Conservation (phyloP, 2,329 filamentous ascomycete genomes). For the Nothopassalora personata region DNA sequence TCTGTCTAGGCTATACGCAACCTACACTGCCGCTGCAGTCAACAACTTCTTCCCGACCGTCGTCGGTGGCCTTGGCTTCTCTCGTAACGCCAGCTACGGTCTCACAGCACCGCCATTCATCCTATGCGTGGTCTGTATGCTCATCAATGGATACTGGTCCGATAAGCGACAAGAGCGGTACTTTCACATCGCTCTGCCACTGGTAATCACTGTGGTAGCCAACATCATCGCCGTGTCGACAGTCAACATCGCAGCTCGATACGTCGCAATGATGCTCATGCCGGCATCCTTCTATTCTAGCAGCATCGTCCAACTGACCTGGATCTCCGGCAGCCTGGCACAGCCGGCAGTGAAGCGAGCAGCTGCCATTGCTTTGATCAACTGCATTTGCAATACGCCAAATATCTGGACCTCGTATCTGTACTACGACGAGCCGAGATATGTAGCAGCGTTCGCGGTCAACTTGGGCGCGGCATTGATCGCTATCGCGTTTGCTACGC, state of each 20-base stretch:
- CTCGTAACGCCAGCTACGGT: too few species aligned
- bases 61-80: too few species aligned
- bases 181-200: too few species aligned
- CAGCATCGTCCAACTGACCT: constrained; percentile 54
- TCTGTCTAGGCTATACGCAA: too few species aligned
- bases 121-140: too few species aligned
- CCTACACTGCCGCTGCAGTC: too few species aligned
- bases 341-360: constrained; percentile 27
- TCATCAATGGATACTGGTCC: too few species aligned
- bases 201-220: too few species aligned
- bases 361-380: constrained; percentile 24
- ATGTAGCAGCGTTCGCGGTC: constrained; percentile 18
- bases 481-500: constrained; percentile 18
- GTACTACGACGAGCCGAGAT: constrained; percentile 17
- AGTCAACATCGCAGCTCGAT: background rate
- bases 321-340: constrained; percentile 42
- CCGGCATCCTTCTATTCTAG: constrained; percentile 52
- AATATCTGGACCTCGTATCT: constrained; percentile 23
- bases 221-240: too few species aligned
- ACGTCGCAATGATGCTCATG: constrained; percentile 57
- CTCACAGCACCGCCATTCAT: too few species aligned
- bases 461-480: constrained; percentile 20
- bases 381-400: constrained; percentile 25
- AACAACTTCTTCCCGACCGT: too few species aligned
- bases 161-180: too few species aligned